Evolutionary conservation across 2,329 filamentous ascomycete genomes (phyloP).

Genomic region (Lojkania enalia): DNA sequence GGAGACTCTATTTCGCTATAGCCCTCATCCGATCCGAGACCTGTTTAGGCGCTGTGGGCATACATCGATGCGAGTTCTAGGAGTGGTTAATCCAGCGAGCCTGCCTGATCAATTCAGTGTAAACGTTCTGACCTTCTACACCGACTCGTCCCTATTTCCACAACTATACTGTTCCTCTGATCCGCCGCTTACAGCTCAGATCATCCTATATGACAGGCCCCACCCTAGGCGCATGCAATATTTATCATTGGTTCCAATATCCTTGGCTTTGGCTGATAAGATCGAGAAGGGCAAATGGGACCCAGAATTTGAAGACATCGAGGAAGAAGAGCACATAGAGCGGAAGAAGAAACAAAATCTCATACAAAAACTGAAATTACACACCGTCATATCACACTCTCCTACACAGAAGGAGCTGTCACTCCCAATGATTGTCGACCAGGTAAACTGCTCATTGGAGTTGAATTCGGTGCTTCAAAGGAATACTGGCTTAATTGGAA

Average conservation of each 20-base stretch:
- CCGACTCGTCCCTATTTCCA: constrained; percentile 61
- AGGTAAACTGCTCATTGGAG: constrained; percentile 96
- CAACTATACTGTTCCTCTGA: constrained; percentile 69
- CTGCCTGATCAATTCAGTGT: constrained; percentile 61
- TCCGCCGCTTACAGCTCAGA: constrained; percentile 74
- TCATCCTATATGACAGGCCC: constrained; percentile 87
- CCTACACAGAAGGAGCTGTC: constrained; percentile 82
- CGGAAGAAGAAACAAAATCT: constrained; percentile 67
- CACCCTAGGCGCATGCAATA: constrained; percentile 92
- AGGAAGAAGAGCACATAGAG: constrained; percentile 71
- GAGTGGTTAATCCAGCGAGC: constrained; percentile 70
- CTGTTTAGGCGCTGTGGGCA: constrained; percentile 86
- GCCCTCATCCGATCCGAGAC: constrained; percentile 75
- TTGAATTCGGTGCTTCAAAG: constrained; percentile 82
- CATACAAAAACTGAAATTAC: constrained; percentile 83
- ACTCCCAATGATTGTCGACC: constrained; percentile 79
- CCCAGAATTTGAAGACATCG: constrained; percentile 54
- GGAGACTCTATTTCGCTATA: constrained; percentile 80
- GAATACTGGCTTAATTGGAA: constrained; percentile 83
- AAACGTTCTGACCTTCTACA: constrained; percentile 67
- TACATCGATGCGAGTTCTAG: constrained; percentile 80
- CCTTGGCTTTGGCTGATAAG: constrained; percentile 75
- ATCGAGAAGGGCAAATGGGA: constrained; percentile 47
- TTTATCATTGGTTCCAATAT: constrained; percentile 86
- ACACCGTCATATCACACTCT: constrained; percentile 77